Evolutionary conservation across 2,329 filamentous ascomycete species (phyloP).

Genomic region (Trichoderma guizhouense): DNA sequence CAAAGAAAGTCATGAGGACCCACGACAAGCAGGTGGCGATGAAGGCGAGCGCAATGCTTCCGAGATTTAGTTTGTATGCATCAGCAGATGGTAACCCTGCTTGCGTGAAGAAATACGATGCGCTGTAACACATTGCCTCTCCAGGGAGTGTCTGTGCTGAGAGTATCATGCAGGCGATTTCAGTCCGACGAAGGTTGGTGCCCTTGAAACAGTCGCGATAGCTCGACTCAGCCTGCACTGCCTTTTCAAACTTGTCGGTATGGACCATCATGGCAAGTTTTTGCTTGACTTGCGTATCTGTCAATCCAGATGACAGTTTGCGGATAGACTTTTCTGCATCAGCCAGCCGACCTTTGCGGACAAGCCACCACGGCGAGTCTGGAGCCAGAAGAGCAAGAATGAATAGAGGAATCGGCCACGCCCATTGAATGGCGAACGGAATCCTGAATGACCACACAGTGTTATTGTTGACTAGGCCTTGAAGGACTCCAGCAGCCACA

Average conservation of each 20-base stretch:
- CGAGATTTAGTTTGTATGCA: not conserved
- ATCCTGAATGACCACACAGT: constrained; percentile 45
- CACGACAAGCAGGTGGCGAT: not conserved
- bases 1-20: not conserved
- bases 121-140: not conserved
- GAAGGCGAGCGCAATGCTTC: not conserved
- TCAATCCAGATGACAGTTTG: not conserved
- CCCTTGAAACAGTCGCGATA: not conserved
- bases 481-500: constrained; percentile 26
- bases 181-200: not conserved
- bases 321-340: not conserved
- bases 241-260: not conserved
- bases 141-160: not conserved
- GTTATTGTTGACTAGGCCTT: constrained; percentile 26
- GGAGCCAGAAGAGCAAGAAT: constrained; percentile 28
- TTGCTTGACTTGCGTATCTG: not conserved
- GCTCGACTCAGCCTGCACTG: not conserved
- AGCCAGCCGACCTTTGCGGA: not conserved
- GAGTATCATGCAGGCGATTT: not conserved
- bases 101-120: not conserved
- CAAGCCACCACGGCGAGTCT: not conserved
- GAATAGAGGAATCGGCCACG: constrained; percentile 24
- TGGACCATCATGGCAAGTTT: constrained; percentile 3
- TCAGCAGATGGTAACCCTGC: not conserved
- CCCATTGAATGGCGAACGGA: constrained; percentile 26